These are phyloP conservation scores for Turritis glabra DNA, from an alignment of 345 rosid species.

Conservation along the genomic window DNA sequence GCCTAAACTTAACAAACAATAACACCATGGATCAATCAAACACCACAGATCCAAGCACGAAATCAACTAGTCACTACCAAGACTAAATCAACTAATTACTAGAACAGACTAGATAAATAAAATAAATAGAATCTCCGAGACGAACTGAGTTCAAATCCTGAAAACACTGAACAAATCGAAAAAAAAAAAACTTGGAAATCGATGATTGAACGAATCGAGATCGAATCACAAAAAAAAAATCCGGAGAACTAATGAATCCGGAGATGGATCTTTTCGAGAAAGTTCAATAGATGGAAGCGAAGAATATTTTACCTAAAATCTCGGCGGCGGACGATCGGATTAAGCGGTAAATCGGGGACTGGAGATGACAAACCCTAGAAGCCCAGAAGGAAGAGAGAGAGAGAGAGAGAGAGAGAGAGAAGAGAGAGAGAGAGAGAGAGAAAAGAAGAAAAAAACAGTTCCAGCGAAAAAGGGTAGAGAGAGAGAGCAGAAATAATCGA, in stretches of 20 bases:
- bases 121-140: neutral
- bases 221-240: neutral
- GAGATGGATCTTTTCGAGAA: constrained; percentile 14
- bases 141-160: constrained; percentile 26
- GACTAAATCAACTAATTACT: constrained; percentile 6
- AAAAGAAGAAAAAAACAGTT: constrained; percentile 33
- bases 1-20: neutral
- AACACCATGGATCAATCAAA: neutral
- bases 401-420: neutral
- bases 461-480: constrained; percentile 37
- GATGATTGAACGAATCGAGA: constrained; percentile 28
- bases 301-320: constrained; percentile 29
- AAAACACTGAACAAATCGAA: neutral
- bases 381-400: constrained; percentile 12
- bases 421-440: neutral
- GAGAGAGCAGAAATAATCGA: constrained; percentile 28
- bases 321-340: constrained; percentile 34
- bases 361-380: constrained; percentile 45
- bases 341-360: constrained; percentile 37
- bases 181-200: neutral
- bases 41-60: constrained; percentile 24
- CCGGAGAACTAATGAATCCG: neutral
- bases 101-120: neutral
- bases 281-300: constrained; percentile 6
- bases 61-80: constrained; percentile 14